These are phyloP conservation scores for Maudiozyma turicensis DNA, from an alignment of 805 yeast species.

Conservation along the genomic window DNA sequence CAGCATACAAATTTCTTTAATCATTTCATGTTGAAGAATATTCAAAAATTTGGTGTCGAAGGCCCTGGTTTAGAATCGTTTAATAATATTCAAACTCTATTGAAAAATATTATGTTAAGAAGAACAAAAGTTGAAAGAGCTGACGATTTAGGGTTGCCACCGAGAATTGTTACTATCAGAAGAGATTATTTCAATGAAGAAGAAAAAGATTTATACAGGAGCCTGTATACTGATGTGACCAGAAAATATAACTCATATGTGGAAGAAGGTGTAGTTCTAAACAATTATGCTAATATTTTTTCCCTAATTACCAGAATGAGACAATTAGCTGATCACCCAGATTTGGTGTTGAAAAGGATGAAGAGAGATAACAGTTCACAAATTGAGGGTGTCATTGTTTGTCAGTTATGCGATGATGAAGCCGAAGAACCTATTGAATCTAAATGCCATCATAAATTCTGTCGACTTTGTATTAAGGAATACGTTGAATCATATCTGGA, in stretches of 20 bases:
- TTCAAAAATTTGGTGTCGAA: constrained; percentile 73
- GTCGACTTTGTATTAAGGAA: constrained; percentile 86
- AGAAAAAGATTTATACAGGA: constrained; percentile 84
- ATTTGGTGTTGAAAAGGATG: constrained; percentile 71
- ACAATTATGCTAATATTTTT: constrained; percentile 94
- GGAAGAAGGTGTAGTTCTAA: constrained; percentile 91
- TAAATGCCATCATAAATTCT: constrained; percentile 87
- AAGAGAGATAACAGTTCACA: constrained; percentile 30
- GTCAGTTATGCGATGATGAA: constrained; percentile 93
- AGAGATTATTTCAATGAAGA: constrained; percentile 86
- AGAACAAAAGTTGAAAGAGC: constrained; percentile 95
- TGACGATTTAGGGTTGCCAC: constrained; percentile 95
- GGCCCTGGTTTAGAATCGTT: constrained; percentile 78
- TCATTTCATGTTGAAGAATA: constrained; percentile 89
- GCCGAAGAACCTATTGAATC: constrained; percentile 96
- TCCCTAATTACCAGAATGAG: constrained; percentile 95
- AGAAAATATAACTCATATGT: constrained; percentile 88
- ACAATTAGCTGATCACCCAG: constrained; percentile 97
- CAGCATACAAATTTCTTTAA: constrained; percentile 91
- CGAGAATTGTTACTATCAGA: constrained; percentile 83
- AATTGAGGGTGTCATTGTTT: constrained; percentile 47
- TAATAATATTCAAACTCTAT: constrained; percentile 59
- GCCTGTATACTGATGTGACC: constrained; percentile 76
- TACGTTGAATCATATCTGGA: constrained; percentile 71
- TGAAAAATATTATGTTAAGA: constrained; percentile 79